phyloP scores from a whole-genome alignment of 164 flowering plant species.

The Cinnamomum chago region DNA sequence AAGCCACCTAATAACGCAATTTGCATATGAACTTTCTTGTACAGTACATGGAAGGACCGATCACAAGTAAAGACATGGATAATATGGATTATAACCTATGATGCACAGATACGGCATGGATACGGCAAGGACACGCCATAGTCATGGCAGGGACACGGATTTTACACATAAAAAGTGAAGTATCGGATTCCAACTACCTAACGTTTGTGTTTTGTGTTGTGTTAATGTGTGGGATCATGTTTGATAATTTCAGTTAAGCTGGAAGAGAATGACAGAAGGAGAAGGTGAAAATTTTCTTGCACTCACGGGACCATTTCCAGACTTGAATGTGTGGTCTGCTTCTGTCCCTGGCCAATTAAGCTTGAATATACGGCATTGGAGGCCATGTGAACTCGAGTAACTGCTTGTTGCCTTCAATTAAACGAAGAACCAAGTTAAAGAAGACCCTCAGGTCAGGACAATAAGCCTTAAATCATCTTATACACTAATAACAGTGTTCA shows the following conservation, averaged over 20 bases:
- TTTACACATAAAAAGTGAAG: too few relatives aligned
- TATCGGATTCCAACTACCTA: background rate
- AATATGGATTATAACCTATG: background rate
- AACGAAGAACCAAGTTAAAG: background rate
- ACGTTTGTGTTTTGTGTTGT: background rate
- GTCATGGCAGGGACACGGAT: too few relatives aligned
- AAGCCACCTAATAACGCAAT: background rate
- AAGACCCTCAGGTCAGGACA: background rate
- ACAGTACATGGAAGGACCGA: background rate
- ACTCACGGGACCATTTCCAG: constrained; percentile 67
- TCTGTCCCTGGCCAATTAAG: constrained; percentile 46
- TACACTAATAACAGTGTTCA: background rate
- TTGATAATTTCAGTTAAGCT: constrained; percentile 39
- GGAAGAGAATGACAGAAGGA: constrained; percentile 55
- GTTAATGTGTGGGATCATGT: background rate
- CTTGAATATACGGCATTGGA: constrained; percentile 51
- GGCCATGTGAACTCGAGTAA: constrained; percentile 25
- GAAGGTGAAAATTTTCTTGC: constrained; percentile 70
- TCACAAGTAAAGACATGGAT: background rate
- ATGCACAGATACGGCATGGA: too few relatives aligned
- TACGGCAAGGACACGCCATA: too few relatives aligned
- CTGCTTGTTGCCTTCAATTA: constrained; percentile 1
- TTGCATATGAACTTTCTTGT: background rate
- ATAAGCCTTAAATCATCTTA: background rate
- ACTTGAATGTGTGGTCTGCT: constrained; percentile 51